A percentile compares a stretch with the other conserved stretches of the same genome.
phyloP scores from a whole-genome alignment of 2,329 filamentous ascomycete species.

The Aspergillus cejpii region DNA sequence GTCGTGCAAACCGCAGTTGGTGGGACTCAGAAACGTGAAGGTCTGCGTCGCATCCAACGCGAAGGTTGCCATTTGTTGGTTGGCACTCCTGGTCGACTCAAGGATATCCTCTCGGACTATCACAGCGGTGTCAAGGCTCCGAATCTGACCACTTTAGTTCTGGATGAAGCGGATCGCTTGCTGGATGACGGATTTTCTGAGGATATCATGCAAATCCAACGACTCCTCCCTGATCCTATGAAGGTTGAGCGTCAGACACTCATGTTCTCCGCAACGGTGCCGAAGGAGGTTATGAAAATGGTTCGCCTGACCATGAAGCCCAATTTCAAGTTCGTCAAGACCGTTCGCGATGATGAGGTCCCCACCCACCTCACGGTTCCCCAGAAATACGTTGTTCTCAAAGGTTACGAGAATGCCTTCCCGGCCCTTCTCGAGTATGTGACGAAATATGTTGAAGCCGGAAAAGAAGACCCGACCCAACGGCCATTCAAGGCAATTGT shows the following conservation, averaged over 20 bases:
- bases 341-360: constrained; percentile 71
- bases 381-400: constrained; percentile 64
- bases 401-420: constrained; percentile 66
- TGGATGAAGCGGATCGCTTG: constrained; percentile 63
- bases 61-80: constrained; percentile 84
- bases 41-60: constrained; percentile 61
- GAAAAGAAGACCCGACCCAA: constrained; percentile 32
- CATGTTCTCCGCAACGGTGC: constrained; percentile 92
- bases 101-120: constrained; percentile 69
- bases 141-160: constrained; percentile 53
- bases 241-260: constrained; percentile 75
- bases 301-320: constrained; percentile 72
- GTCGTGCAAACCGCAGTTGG: constrained; percentile 76
- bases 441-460: constrained; percentile 51
- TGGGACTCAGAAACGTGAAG: constrained; percentile 68
- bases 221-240: constrained; percentile 55
- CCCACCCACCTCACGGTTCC: constrained; percentile 81
- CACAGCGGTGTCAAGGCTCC: constrained; percentile 57
- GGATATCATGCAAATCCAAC: constrained; percentile 57
- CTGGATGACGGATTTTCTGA: constrained; percentile 62
- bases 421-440: constrained; percentile 73
- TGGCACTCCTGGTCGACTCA: constrained; percentile 80
- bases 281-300: constrained; percentile 70
- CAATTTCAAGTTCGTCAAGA: constrained; percentile 83
- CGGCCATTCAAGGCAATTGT: constrained; percentile 91